Percentiles rank a stretch among this genome's conserved stretches.
Conservation (phyloP, 305 asterid species). For the Vinca major region DNA sequence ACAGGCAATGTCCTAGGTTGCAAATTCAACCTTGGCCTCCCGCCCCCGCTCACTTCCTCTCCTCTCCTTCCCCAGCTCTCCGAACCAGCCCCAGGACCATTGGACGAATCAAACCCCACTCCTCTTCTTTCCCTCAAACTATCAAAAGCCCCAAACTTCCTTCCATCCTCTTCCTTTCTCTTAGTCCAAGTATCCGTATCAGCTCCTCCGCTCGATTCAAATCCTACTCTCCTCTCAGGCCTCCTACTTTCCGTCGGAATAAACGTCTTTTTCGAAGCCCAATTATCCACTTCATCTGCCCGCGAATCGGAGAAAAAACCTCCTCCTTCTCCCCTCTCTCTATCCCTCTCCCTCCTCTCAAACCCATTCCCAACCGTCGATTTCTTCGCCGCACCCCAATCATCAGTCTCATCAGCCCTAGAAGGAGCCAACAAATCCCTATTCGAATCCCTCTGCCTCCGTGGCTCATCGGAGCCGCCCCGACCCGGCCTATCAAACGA, state of each 20-base stretch:
- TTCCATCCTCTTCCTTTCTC: conserved; percentile 62
- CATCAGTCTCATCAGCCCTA: conserved; percentile 82
- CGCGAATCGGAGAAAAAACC: conserved; percentile 79
- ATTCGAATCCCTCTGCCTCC: conserved; percentile 54
- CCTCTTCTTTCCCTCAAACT: conserved; percentile 65
- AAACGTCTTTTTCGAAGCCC: conserved; percentile 66
- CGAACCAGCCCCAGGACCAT: conserved; percentile 17
- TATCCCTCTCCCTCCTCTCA: conserved; percentile 70
- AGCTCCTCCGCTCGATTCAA: conserved; percentile 49
- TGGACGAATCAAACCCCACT: conserved; percentile 24
- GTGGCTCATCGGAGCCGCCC: conserved; percentile 52
- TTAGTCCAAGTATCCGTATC: conserved; percentile 64
- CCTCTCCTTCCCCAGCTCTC: conserved; percentile 34
- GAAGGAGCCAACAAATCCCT: conserved; percentile 50
- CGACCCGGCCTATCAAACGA: conserved; percentile 28
- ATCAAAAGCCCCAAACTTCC: conserved; percentile 44
- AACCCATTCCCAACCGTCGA: conserved; percentile 33
- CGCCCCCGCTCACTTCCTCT: conserved; percentile 26
- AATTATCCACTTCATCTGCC: conserved; percentile 82
- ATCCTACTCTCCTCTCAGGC: conserved; percentile 53
- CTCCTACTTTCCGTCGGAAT: conserved; percentile 60
- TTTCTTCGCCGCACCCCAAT: conserved; percentile 73
- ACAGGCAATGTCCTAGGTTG: conserved; percentile 36
- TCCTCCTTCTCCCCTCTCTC: conserved; percentile 69
- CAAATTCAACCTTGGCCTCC: conserved; percentile 41